Conservation (phyloP, 2,329 filamentous ascomycete species). For the Penicillium rolfsii region DNA sequence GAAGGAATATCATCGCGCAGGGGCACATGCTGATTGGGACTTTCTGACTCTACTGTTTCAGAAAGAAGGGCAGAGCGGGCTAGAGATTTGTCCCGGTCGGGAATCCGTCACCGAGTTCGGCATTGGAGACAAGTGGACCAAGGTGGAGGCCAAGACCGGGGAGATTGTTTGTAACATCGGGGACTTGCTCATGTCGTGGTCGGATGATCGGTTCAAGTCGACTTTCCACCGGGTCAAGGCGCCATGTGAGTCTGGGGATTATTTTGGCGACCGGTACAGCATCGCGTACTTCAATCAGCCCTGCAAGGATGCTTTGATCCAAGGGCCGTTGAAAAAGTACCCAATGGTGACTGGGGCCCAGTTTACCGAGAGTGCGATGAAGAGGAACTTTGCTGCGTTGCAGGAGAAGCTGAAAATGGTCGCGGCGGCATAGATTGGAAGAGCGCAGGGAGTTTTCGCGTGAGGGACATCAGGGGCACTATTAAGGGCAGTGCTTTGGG, state of each 20-base stretch:
- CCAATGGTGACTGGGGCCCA: conserved; percentile 62
- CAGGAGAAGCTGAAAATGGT: conserved; percentile 51
- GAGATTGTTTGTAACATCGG: conserved; percentile 69
- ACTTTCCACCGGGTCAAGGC: conserved; percentile 68
- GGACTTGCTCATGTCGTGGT: conserved; percentile 69
- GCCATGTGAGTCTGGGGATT: conserved; percentile 57
- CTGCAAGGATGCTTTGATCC: conserved; percentile 60
- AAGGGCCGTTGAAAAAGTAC: conserved; percentile 66
- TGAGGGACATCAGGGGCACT: conserved; percentile 21
- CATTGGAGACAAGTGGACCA: conserved; percentile 64
- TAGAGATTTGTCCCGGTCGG: conserved; percentile 68
- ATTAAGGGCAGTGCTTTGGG: conserved; percentile 9
- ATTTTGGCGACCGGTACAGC: conserved; percentile 64
- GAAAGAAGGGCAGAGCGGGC: conserved; percentile 60
- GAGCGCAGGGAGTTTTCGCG: conserved; percentile 13
- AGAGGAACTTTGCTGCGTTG: conserved; percentile 58
- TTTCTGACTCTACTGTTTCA: conserved; percentile 67
- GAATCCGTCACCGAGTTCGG: conserved; percentile 64
- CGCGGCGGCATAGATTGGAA: conserved; percentile 19
- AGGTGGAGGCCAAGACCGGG: conserved; percentile 58
- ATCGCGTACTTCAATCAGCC: conserved; percentile 71
- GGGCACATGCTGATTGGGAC: conserved; percentile 67
- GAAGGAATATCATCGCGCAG: conserved; percentile 60
- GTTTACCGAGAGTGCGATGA: conserved; percentile 62
- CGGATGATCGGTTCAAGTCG: conserved; percentile 68